Percentiles rank a stretch among this genome's conserved stretches.
Conservation (phyloP, 129 eudicot species). For the Artemisia annua region DNA sequence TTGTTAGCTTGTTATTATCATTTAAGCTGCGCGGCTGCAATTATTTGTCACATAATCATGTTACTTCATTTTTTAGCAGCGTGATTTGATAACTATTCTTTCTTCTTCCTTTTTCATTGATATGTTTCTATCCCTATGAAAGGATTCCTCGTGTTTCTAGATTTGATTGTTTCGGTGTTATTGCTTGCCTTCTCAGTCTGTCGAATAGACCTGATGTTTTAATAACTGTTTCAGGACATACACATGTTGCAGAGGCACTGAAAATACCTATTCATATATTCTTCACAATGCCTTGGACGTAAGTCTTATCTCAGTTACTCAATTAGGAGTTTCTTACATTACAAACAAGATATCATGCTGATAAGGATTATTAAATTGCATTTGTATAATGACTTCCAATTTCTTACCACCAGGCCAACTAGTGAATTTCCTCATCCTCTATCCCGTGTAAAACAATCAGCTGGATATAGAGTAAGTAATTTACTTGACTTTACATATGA, state of each 20-base stretch:
- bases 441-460: conserved; percentile 98
- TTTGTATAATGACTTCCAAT: background rate
- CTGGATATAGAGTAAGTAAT: conserved; percentile 92
- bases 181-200: no score
- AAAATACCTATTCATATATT: conserved; percentile 89
- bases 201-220: no score
- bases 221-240: conserved; percentile 65
- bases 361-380: conserved; percentile 15
- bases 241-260: conserved; percentile 97
- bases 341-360: conserved; percentile 1
- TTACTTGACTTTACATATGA: conserved; percentile 1
- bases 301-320: conserved; percentile 42
- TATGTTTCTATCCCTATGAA: no score
- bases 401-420: conserved; percentile 81
- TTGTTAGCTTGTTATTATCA: background rate
- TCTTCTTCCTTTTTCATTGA: no score
- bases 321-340: conserved; percentile 4
- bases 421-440: conserved; percentile 98
- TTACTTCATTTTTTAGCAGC: background rate
- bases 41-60: background rate
- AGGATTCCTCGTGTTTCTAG: no score
- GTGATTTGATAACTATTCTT: background rate
- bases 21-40: background rate
- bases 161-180: no score
- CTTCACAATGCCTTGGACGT: conserved; percentile 99